Percentiles rank a stretch among this genome's conserved stretches.
These are phyloP conservation scores for Fusarium buxicola DNA, from an alignment of 2,329 filamentous ascomycete genomes.

Conservation along the genomic window DNA sequence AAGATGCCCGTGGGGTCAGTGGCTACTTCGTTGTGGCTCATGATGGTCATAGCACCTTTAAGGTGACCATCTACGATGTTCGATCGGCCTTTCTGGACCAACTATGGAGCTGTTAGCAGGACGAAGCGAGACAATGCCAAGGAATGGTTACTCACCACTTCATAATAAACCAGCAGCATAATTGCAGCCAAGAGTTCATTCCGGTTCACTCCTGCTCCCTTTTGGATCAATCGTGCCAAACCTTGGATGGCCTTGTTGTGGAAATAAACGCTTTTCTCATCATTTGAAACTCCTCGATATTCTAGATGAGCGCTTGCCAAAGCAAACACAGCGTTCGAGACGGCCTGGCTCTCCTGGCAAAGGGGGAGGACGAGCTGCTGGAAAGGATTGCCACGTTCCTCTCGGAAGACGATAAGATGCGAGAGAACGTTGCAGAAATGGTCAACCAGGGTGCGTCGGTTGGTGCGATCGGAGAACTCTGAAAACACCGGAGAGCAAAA, in stretches of 20 bases:
- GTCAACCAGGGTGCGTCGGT: conserved; percentile 67
- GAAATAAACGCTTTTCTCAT: conserved; percentile 68
- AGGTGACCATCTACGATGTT: conserved; percentile 72
- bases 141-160: conserved; percentile 63
- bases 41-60: conserved; percentile 71
- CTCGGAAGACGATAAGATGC: conserved; percentile 73
- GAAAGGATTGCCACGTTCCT: conserved; percentile 72
- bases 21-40: conserved; percentile 60
- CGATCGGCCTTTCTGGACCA: conserved; percentile 69
- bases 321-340: conserved; percentile 88
- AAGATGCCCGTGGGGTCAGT: conserved; percentile 66
- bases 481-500: conserved; percentile 65
- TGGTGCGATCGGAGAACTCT: conserved; percentile 66
- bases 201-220: conserved; percentile 60
- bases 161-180: conserved; percentile 72
- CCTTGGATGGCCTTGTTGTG: conserved; percentile 70
- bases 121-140: not conserved
- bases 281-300: conserved; percentile 65
- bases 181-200: conserved; percentile 71
- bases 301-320: conserved; percentile 87
- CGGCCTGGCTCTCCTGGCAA: conserved; percentile 64
- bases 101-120: conserved; percentile 52
- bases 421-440: conserved; percentile 74
- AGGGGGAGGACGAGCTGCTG: conserved; percentile 72
- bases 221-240: conserved; percentile 66